phyloP scores from a whole-genome alignment of 495 filamentous ascomycete species.

The Penicillium ochrochloron region DNA sequence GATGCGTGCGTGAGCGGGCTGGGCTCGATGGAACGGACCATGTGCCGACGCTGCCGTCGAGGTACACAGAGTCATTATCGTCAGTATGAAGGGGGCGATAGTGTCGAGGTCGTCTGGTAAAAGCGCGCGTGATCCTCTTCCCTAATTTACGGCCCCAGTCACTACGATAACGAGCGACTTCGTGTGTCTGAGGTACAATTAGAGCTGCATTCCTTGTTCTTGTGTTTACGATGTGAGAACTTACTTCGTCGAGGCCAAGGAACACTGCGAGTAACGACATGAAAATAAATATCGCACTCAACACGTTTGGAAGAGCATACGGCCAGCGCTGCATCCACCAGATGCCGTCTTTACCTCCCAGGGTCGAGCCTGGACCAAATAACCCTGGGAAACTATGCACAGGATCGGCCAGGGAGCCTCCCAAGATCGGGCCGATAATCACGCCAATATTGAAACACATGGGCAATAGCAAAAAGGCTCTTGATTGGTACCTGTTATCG shows the following conservation, averaged over 20 bases:
- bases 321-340: conserved; percentile 65
- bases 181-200: conserved; percentile 48
- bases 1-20: conserved; percentile 23
- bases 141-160: conserved; percentile 58
- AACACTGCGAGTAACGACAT: conserved; percentile 53
- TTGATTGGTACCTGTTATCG: conserved; percentile 61
- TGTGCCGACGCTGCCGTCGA: conserved; percentile 35
- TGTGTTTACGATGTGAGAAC: neutral
- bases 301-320: conserved; percentile 66
- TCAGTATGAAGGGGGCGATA: conserved; percentile 37
- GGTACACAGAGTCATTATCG: conserved; percentile 39
- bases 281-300: conserved; percentile 60
- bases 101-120: conserved; percentile 35
- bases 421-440: conserved; percentile 66
- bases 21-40: conserved; percentile 38
- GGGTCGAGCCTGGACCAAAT: conserved; percentile 63
- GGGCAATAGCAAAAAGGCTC: conserved; percentile 80
- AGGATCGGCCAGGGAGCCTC: conserved; percentile 75
- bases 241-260: conserved; percentile 64
- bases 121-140: conserved; percentile 40
- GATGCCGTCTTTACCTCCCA: conserved; percentile 56
- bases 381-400: conserved; percentile 63
- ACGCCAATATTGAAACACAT: conserved; percentile 80
- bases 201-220: neutral
- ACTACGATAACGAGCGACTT: conserved; percentile 46